phyloP scores from a whole-genome alignment of 495 filamentous ascomycete species.

The Chlorociboria aeruginascens region DNA sequence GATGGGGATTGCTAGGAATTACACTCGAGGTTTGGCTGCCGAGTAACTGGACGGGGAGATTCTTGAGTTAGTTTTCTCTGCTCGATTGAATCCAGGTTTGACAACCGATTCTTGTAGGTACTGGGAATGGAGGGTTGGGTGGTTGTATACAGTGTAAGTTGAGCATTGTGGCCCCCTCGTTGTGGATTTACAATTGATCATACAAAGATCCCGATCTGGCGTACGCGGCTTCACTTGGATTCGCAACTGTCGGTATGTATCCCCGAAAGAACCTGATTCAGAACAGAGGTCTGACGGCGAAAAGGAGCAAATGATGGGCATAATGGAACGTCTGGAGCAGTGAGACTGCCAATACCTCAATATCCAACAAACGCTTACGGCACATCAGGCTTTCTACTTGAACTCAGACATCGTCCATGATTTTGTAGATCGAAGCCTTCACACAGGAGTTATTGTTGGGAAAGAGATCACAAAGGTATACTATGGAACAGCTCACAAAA shows the following conservation, averaged over 20 bases:
- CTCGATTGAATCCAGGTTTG: not conserved
- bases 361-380: not conserved
- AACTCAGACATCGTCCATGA: slow-evolving; percentile 20
- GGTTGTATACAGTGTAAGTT: slow-evolving; percentile 14
- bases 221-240: slow-evolving; percentile 30
- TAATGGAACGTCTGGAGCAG: slow-evolving; percentile 34
- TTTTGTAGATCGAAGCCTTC: slow-evolving; percentile 21
- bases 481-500: slow-evolving; percentile 28
- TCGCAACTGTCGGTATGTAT: slow-evolving; percentile 36
- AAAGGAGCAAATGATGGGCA: slow-evolving; percentile 40
- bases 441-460: slow-evolving; percentile 34
- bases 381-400: slow-evolving; percentile 12
- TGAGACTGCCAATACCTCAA: not conserved
- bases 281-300: not conserved
- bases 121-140: slow-evolving; percentile 12
- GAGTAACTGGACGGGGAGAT: slow-evolving; percentile 14
- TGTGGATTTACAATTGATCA: not conserved
- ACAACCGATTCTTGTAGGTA: not conserved
- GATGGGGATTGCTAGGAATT: slow-evolving; percentile 22
- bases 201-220: slow-evolving; percentile 6
- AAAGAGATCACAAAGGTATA: slow-evolving; percentile 28
- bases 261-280: not conserved
- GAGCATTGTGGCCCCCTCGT: not conserved
- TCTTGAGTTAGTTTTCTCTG: slow-evolving; percentile 3
- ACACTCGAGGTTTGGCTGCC: slow-evolving; percentile 51